Evolutionary conservation across 805 yeast genomes (phyloP), one percentile per base, ranked within the genome.

Genomic region (Pichia gijzeniarum): DNA sequence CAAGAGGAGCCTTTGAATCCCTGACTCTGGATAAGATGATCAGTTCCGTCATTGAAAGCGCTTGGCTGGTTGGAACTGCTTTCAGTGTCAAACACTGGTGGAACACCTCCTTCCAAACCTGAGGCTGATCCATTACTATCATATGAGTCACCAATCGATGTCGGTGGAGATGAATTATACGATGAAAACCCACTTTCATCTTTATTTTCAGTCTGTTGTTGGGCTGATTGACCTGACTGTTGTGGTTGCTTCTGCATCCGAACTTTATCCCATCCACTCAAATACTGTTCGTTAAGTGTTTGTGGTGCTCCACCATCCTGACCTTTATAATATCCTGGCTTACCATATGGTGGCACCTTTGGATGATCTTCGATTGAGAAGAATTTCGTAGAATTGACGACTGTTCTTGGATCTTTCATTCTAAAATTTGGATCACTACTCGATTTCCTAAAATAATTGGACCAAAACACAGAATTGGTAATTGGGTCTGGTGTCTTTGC

Each of bases 361-460:
- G 43, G 43, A 16, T 32, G 21, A 28, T 41, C 42, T 16, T 45
- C 48, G n/a, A 45, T 21, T 7, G 39, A 32, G 19, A 45, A 45
- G 16, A 36, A 45, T 35, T 45, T 41, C 2, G 36, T 42, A 0
- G 46, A 35, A 27, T 41, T 44, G 5, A 18, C 41, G 18, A 50
- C 53, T 0, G 56, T 54, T 53, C 71, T 63, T 5, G 89, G 89
- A 54, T 82, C 82, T 44, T 73, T 74, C 52, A 82, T 61, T 33
- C 74, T 66, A 40, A 69, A 68, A 18, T 68, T 69, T 0, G 82
- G 79, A 52, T 81, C 74, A 16, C 68, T 67, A 33, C 70, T 65
- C 0, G 85, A 72, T 48, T 69, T 60, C 40, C 68, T 64, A 58
- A 74, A 82, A 58, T 82, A 82, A 20, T 70, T 54, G 35, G 73